Evolutionary conservation across 345 rosid genomes (phyloP).

Genomic region (Pistacia integerrima): DNA sequence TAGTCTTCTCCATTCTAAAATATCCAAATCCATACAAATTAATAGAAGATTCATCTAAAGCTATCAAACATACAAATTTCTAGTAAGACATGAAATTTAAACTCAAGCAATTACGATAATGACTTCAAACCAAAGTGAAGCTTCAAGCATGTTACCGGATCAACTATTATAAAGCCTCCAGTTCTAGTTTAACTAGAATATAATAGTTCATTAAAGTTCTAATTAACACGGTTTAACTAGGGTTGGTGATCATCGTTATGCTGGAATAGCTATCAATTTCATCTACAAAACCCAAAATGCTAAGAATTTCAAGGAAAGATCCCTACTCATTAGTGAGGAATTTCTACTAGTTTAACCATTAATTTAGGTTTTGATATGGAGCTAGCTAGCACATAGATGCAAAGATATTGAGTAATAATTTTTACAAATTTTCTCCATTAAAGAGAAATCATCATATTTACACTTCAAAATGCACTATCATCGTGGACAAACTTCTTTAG

Average conservation of each 20-base stretch:
- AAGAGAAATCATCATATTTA: conserved; percentile 5
- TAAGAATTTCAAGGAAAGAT: not conserved
- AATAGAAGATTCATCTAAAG: not conserved
- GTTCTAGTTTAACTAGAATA: not conserved
- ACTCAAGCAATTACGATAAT: not conserved
- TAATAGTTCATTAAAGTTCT: not conserved
- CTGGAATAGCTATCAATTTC: not conserved
- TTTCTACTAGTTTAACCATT: not conserved
- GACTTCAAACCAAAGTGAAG: not conserved
- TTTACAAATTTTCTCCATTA: not conserved
- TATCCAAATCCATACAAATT: not conserved
- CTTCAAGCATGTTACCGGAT: not conserved
- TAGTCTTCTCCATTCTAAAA: not conserved
- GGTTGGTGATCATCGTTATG: not conserved
- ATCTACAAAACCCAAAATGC: not conserved
- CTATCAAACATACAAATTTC: not conserved
- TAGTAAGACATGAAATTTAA: not conserved
- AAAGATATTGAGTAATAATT: not conserved
- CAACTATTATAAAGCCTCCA: not conserved
- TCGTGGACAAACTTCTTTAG: conserved; percentile 36
- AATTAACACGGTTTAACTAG: not conserved
- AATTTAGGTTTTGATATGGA: not conserved
- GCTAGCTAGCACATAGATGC: not conserved
- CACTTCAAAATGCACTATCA: conserved; percentile 22
- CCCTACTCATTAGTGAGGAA: not conserved